Conservation (phyloP, 192 early-diverging fungal species). For the Jimgerdemannia flammicorona region DNA sequence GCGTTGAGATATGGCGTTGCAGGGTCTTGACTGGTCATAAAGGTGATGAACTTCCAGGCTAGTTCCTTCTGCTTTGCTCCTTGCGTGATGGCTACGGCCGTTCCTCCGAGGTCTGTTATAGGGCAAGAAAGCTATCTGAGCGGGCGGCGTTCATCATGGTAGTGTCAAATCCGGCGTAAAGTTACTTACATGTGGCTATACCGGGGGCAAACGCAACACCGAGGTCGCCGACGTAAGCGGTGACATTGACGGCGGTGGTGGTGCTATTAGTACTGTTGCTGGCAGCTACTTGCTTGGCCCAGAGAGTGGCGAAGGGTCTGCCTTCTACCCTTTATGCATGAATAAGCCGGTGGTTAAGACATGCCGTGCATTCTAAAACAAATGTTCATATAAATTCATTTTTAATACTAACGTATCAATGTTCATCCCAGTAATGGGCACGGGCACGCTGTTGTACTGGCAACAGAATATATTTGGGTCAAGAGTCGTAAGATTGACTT, state of each 20-base stretch:
- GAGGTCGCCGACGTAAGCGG: constrained; percentile 6
- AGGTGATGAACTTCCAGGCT: constrained; percentile 11
- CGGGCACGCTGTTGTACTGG: neutral
- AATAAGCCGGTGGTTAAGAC: neutral
- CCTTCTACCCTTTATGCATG: neutral
- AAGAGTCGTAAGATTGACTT: constrained; percentile 5
- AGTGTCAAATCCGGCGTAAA: neutral
- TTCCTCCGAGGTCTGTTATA: constrained; percentile 5
- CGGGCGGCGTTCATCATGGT: neutral
- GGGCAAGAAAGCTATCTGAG: neutral
- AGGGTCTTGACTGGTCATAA: constrained; percentile 4
- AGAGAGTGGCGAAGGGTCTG: neutral
- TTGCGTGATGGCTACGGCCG: constrained; percentile 3
- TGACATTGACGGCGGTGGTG: neutral
- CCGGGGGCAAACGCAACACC: constrained; percentile 9
- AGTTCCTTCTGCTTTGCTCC: constrained; percentile 5
- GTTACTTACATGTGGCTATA: neutral
- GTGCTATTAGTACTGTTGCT: neutral
- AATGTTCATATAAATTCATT: constrained; percentile 1
- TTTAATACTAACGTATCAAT: constrained; percentile 1
- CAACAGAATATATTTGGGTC: constrained; percentile 7
- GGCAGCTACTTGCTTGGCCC: neutral
- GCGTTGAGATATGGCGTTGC: neutral
- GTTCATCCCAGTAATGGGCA: constrained; percentile 6
- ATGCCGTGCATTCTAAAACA: neutral